phyloP scores from a whole-genome alignment of 805 yeast species.

The Metschnikowia aberdeeniae region DNA sequence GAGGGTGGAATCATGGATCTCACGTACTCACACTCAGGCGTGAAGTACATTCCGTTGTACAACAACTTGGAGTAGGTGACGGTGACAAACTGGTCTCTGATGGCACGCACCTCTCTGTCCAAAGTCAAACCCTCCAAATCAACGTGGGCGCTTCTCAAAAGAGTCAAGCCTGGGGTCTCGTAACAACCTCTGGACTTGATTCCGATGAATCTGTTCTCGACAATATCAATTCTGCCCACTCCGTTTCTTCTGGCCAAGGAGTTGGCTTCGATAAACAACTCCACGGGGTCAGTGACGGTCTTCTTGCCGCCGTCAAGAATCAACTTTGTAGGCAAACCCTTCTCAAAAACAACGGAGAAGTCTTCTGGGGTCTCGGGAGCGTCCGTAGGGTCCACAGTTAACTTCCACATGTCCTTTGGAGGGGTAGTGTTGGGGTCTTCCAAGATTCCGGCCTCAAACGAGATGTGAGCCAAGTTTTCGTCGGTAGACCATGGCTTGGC shows the following conservation, averaged over 20 bases:
- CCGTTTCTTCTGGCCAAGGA: constrained; percentile 98
- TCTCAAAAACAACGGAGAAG: constrained; percentile 72
- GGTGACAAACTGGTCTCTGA: constrained; percentile 95
- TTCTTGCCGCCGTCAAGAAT: constrained; percentile 58
- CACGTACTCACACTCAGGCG: constrained; percentile 96
- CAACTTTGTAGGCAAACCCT: constrained; percentile 86
- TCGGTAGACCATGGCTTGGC: constrained; percentile 99
- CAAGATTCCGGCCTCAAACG: constrained; percentile 98
- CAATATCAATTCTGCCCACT: constrained; percentile 98
- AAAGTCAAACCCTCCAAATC: constrained; percentile 95
- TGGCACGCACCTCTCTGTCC: constrained; percentile 95
- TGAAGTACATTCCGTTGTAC: constrained; percentile 96
- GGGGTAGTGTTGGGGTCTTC: constrained; percentile 99
- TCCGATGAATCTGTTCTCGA: constrained; percentile 98
- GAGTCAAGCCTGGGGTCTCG: constrained; percentile 97
- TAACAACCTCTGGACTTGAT: constrained; percentile 99
- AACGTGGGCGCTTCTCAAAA: constrained; percentile 89
- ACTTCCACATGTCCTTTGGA: constrained; percentile 99
- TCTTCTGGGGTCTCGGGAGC: constrained; percentile 95
- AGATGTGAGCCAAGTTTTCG: constrained; percentile 98
- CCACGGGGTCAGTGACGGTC: constrained; percentile 80
- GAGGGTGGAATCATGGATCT: constrained; percentile 93
- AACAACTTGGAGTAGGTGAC: constrained; percentile 84
- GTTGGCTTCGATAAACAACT: constrained; percentile 87
- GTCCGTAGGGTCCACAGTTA: constrained; percentile 91